Base-by-base conservation (phyloP, 164 flowering plant species). In the Kalanchoe fedtschenkoi region DNA sequence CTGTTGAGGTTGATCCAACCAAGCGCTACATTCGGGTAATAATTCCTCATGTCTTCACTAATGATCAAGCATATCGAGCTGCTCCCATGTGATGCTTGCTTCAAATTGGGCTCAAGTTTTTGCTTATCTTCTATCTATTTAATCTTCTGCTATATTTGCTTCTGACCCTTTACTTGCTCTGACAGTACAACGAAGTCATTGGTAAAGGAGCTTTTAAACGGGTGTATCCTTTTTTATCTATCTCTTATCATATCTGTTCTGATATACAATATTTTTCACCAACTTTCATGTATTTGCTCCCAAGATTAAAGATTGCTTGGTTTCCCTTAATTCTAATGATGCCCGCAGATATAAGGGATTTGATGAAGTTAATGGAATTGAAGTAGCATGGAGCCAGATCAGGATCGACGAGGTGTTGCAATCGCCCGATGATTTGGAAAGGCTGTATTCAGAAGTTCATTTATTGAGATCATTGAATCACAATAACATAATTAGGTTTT, bases 361-460 rank as follows among this genome's bases (percentile, higher is more conserved):
- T 68, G 91, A 85, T 74, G 77, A 80, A 74, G 69, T 80, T 65
- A 80, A 85, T 62, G 91, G 91, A 42, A 80, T 85, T 62, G 88
- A 85, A 68, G 86, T 85, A 34, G 91, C 91, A 29, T 85, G 83
- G 92, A 86, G 69, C 69, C 85, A 82, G 69, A 75, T 86, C 51
- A 70, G 63, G 58, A 73, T 84, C 6, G 83, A 78, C 32, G 84
- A 84, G 38, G 83, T 78, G 22, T 44, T 84, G 41, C 84, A 69
- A 59, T 77, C 82, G 30, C 80, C 86, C 0, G 76, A 74, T 19
- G 92, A 80, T 66, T 57, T 80, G 58, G 84, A 78, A 64, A 76
- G 83, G 53, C 71, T 84, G 22, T 76, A 79, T 58, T 74, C 86
- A 7, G 89, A 86, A 74, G 86, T 86, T 62, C 77, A 78, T 68